These are phyloP conservation scores for Nicotiana paniculata DNA, from an alignment of 257 asterid genomes.

Conservation along the genomic window DNA sequence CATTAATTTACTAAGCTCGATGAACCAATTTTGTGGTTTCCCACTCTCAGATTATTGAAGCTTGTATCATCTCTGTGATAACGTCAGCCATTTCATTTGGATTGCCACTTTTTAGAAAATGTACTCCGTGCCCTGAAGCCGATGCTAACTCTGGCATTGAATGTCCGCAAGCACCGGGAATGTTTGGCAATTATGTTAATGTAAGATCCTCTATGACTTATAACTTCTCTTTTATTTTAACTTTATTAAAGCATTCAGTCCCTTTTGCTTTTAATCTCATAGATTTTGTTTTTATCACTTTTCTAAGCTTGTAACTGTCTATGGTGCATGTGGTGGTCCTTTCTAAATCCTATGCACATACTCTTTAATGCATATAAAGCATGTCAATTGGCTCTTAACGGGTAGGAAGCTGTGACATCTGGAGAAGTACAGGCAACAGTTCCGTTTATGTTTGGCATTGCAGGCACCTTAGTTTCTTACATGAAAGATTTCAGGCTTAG, in stretches of 20 bases:
- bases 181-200: slow-evolving; percentile 95
- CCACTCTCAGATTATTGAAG: slow-evolving; percentile 73
- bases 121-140: slow-evolving; percentile 93
- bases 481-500: not conserved
- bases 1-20: not conserved
- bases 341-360: not conserved
- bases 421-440: not conserved
- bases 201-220: slow-evolving; percentile 37
- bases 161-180: slow-evolving; percentile 98
- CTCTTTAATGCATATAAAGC: not conserved
- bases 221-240: slow-evolving; percentile 1
- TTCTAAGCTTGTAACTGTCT: not conserved
- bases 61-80: slow-evolving; percentile 73
- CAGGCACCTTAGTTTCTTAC: not conserved
- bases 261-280: not conserved
- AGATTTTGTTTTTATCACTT: slow-evolving; percentile 1
- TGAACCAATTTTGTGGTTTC: slow-evolving; percentile 12
- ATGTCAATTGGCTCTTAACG: not conserved
- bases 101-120: slow-evolving; percentile 75
- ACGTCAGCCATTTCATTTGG: slow-evolving; percentile 91
- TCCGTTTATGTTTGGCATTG: not conserved
- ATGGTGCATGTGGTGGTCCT: not conserved
- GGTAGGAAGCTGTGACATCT: not conserved
- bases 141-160: slow-evolving; percentile 76
- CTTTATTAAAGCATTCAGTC: slow-evolving; percentile 4